Evolutionary conservation across 169 alveolate genomes (phyloP).

Genomic region (Eimeria falciformis): DNA sequence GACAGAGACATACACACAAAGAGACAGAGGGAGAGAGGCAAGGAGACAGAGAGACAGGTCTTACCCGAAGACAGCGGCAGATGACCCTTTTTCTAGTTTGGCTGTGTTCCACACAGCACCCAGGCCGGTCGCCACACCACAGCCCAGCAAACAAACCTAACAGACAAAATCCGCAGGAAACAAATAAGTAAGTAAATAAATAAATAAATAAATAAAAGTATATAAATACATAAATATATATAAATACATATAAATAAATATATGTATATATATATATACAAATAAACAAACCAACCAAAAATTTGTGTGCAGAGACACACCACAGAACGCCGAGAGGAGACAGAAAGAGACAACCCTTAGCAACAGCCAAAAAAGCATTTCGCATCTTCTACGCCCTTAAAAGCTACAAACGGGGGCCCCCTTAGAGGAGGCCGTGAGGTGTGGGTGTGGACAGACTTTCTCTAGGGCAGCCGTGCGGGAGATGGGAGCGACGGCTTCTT

Average conservation of each 20-base stretch:
- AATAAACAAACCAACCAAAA: neutral
- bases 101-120: constrained; percentile 92
- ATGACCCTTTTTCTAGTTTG: constrained; percentile 85
- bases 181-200: no score
- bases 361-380: neutral
- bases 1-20: neutral
- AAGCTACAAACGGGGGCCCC: constrained; percentile 5
- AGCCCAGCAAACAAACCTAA: constrained; percentile 90
- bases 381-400: no score
- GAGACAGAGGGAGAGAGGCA: neutral
- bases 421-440: neutral
- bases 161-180: constrained; percentile 51
- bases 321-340: no score
- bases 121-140: constrained; percentile 93
- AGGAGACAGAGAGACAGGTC: neutral
- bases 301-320: no score
- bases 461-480: constrained; percentile 83
- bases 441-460: constrained; percentile 63
- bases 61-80: constrained; percentile 90
- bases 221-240: neutral
- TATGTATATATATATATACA: neutral
- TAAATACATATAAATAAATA: neutral
- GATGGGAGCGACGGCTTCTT: constrained; percentile 88
- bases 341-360: neutral
- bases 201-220: no score